phyloP scores from a whole-genome alignment of 495 filamentous ascomycete genomes.

The Hypoxylon lienhwacheense region DNA sequence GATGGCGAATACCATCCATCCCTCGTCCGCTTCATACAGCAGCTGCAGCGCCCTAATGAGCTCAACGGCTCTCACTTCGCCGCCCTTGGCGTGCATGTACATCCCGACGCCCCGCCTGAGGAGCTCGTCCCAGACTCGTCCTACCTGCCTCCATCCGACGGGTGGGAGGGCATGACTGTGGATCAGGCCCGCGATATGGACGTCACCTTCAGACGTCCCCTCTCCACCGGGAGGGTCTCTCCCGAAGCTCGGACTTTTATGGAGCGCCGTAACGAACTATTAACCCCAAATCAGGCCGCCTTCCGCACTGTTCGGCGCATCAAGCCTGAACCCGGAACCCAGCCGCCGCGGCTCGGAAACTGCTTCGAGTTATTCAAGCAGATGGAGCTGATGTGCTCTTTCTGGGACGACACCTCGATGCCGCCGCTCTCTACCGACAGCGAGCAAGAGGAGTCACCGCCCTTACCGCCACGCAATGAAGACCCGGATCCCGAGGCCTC shows the following conservation, averaged over 20 bases:
- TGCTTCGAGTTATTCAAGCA: constrained; percentile 62
- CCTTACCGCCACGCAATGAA: constrained; percentile 10
- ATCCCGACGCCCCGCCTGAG: constrained; percentile 44
- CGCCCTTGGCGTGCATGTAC: constrained; percentile 55
- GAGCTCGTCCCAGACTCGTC: constrained; percentile 52
- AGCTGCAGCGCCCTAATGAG: constrained; percentile 52
- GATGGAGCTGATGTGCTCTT: constrained; percentile 53
- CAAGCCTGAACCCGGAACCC: constrained; percentile 50
- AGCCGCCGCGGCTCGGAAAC: constrained; percentile 53
- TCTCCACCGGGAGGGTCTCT: constrained; percentile 51
- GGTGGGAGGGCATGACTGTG: constrained; percentile 49
- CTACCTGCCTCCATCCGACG: constrained; percentile 49
- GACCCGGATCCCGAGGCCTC: constrained; percentile 5
- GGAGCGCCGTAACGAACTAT: constrained; percentile 57
- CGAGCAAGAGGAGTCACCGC: constrained; percentile 12
- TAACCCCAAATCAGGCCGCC: constrained; percentile 50
- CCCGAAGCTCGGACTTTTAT: constrained; percentile 54
- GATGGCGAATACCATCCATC: constrained; percentile 23
- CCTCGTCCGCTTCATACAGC: constrained; percentile 49
- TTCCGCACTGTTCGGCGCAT: constrained; percentile 57
- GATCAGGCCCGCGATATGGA: constrained; percentile 50
- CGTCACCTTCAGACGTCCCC: constrained; percentile 44
- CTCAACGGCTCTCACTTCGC: constrained; percentile 49
- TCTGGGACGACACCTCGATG: constrained; percentile 57
- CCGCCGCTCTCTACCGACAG: constrained; percentile 18